Evolutionary conservation across 1,139 yeast genomes (phyloP), one percentile per base, ranked within the genome.

Genomic region (Kodamaea ohmeri): DNA sequence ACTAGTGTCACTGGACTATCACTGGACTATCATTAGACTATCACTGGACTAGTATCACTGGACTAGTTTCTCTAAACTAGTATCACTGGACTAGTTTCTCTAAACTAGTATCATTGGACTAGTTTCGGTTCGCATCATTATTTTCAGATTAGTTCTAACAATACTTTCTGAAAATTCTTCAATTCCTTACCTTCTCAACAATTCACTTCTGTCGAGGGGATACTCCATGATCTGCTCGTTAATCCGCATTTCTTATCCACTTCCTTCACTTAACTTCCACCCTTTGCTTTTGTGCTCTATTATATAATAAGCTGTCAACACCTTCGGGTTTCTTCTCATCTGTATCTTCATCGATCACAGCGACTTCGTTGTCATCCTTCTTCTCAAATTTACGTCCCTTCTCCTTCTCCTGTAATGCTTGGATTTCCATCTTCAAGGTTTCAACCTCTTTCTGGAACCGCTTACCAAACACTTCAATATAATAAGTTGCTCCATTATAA

Each of bases 401-500:
- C 21, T 42, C 48, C 28, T 43, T 45, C 28, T 43, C 43, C 26
- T 48, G 49, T 28, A 82, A 60, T 20, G 69, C 73, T 11, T 67
- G 72, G 19, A 92, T 77, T 55, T 90, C 96, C 17, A 61, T 61
- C 56, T 81, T 85, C 52, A 92, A 68, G 53, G 76, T 76, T 22
- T 69, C 65, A 28, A 90, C 87, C 57, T 92, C 96, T 52, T 83
- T 87, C 54, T 82, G 95, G 61, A 85, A 81, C 52, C 88, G 73
- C 55, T 83, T 85, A 42, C 95, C 97, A 62, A 90, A 92, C 31
- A 84, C 83, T 55, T 92, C 97, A 42, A 92, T 74, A 56, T 92
- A 92, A 56, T 87, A 92, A 1, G 96, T 87, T 2, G 97, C 97
- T 24, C 98, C 98, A 50, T 92, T 90, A 59, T 84, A 87, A 35